phyloP scores from a whole-genome alignment of 768 basidiomycete species.

The Suillus weaverae region DNA sequence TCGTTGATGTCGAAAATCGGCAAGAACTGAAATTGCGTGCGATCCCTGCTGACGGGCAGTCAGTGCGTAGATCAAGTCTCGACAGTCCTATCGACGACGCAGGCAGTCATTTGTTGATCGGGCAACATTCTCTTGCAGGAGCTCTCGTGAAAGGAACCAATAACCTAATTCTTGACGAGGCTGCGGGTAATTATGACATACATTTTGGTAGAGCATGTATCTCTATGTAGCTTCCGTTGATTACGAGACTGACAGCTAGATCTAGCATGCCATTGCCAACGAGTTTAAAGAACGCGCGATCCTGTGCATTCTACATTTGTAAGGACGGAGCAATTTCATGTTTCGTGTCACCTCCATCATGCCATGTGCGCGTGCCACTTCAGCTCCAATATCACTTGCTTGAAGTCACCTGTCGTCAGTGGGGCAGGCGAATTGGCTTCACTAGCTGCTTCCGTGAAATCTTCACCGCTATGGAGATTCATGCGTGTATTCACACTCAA shows the following conservation, averaged over 20 bases:
- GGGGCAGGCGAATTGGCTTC: too few species aligned
- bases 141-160: constrained; percentile 85
- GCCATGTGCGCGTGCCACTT: too few species aligned
- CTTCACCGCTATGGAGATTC: too few species aligned
- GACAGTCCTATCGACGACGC: constrained; percentile 87
- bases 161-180: constrained; percentile 68
- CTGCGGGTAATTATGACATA: constrained; percentile 41
- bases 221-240: constrained; percentile 69
- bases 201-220: background rate
- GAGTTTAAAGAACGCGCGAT: constrained; percentile 86
- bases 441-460: too few species aligned
- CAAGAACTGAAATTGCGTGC: constrained; percentile 29
- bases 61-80: constrained; percentile 59
- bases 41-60: constrained; percentile 34
- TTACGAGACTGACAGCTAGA: constrained; percentile 86
- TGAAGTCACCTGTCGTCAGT: too few species aligned
- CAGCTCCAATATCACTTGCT: too few species aligned
- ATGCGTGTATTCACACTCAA: too few species aligned
- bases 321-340: too few species aligned
- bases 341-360: too few species aligned
- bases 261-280: constrained; percentile 84
- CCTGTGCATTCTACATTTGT: constrained; percentile 82
- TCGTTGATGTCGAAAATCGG: constrained; percentile 84
- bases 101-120: constrained; percentile 65
- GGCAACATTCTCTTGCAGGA: constrained; percentile 77